Percentiles rank a stretch among this genome's conserved stretches.
phyloP scores from a whole-genome alignment of 2,329 filamentous ascomycete species.

The Lizonia empirigonia region DNA sequence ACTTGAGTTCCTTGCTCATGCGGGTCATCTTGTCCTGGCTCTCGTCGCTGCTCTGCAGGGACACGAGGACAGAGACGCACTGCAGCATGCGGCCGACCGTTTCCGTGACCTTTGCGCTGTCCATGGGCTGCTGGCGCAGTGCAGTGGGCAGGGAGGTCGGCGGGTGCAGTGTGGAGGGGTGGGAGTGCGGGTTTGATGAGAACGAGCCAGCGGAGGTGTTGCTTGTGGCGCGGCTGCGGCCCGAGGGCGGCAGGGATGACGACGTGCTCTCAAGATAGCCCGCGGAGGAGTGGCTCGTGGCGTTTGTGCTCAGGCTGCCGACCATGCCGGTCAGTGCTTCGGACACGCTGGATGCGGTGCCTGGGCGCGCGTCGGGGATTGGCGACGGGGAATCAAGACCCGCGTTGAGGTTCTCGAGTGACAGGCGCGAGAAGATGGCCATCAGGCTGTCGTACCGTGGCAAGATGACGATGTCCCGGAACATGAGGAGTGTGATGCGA shows the following conservation, averaged over 20 bases:
- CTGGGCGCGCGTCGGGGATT: conserved; percentile 38
- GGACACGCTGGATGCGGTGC: conserved; percentile 38
- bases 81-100: conserved; percentile 95
- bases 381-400: conserved; percentile 47
- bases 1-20: conserved; percentile 84
- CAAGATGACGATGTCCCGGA: conserved; percentile 86
- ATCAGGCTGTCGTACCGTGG: conserved; percentile 88
- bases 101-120: conserved; percentile 81
- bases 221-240: conserved; percentile 78
- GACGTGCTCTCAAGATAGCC: conserved; percentile 75
- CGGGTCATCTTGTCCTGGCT: conserved; percentile 80
- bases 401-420: conserved; percentile 72
- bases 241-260: conserved; percentile 54
- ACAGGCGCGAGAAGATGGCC: conserved; percentile 86
- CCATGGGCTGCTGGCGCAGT: conserved; percentile 44
- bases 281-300: conserved; percentile 68
- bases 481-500: conserved; percentile 84
- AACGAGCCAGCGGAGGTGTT: conserved; percentile 70
- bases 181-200: conserved; percentile 44
- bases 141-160: conserved; percentile 33
- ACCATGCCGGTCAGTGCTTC: conserved; percentile 46
- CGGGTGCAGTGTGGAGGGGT: conserved; percentile 25
- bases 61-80: conserved; percentile 88
- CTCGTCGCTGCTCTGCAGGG: conserved; percentile 73
- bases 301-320: conserved; percentile 69